These are phyloP conservation scores for Alternaria ethzedia DNA, from an alignment of 2,329 filamentous ascomycete genomes.

Conservation along the genomic window DNA sequence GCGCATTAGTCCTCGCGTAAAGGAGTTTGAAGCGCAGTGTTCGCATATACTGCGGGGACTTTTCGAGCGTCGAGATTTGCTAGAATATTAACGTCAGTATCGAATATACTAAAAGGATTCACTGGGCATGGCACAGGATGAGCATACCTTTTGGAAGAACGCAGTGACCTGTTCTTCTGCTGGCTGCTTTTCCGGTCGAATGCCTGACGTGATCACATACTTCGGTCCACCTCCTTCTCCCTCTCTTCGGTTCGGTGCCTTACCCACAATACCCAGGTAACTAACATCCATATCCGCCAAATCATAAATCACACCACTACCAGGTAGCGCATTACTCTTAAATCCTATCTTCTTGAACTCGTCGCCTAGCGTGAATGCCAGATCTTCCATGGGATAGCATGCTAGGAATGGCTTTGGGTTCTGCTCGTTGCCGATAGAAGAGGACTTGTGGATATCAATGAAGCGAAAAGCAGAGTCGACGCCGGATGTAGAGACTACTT, in stretches of 20 bases:
- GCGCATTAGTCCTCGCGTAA: conserved; percentile 39
- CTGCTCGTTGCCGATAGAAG: conserved; percentile 6
- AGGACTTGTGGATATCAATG: conserved; percentile 32
- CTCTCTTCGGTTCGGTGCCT: conserved; percentile 14
- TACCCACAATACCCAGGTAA: conserved; percentile 26
- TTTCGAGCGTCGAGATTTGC: conserved; percentile 21
- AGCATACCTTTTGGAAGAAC: conserved; percentile 19
- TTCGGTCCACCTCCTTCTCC: neutral
- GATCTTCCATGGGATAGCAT: conserved; percentile 47
- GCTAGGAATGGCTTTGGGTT: conserved; percentile 45
- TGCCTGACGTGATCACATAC: conserved; percentile 24
- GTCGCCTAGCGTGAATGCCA: conserved; percentile 43
- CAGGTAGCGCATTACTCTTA: conserved; percentile 40
- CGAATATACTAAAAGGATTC: too few relatives aligned
- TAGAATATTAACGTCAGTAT: neutral
- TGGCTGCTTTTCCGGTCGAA: conserved; percentile 20
- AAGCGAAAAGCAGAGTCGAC: conserved; percentile 46
- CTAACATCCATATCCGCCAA: conserved; percentile 39
- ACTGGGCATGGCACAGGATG: too few relatives aligned
- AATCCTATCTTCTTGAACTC: conserved; percentile 47
- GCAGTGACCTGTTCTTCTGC: conserved; percentile 17
- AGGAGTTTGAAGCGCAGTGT: conserved; percentile 31
- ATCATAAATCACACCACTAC: conserved; percentile 34
- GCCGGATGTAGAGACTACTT: conserved; percentile 44
- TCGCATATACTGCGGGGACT: conserved; percentile 26